These are phyloP conservation scores for Lepidium didymum DNA, from an alignment of 345 rosid species.

Conservation along the genomic window DNA sequence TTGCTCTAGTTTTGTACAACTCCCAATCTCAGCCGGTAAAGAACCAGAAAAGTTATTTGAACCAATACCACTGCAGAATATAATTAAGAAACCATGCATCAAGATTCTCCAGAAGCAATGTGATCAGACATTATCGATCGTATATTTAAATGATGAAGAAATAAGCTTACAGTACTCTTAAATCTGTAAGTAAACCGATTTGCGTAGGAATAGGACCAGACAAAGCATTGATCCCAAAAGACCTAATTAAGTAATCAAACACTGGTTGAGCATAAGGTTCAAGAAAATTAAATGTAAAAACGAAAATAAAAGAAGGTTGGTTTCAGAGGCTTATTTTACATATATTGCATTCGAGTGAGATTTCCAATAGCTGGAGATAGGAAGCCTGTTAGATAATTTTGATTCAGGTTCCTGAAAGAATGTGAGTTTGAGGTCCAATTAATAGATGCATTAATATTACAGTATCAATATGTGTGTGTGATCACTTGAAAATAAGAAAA, in stretches of 20 bases:
- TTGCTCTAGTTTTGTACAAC: constrained; percentile 35
- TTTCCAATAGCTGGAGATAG: constrained; percentile 27
- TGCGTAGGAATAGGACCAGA: constrained; percentile 65
- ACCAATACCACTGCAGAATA: constrained; percentile 31
- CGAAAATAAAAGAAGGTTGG: background rate
- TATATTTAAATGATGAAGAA: background rate
- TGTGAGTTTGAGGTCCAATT: background rate
- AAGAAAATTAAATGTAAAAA: too few relatives aligned
- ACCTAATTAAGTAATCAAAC: constrained; percentile 28
- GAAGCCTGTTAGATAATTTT: constrained; percentile 24
- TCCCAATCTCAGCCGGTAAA: constrained; percentile 59
- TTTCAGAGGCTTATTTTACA: constrained; percentile 37
- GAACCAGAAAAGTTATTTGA: constrained; percentile 65
- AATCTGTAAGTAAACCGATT: constrained; percentile 52
- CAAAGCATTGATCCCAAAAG: constrained; percentile 41
- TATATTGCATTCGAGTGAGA: constrained; percentile 37
- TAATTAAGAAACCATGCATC: background rate
- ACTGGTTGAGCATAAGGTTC: background rate
- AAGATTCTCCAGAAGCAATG: background rate
- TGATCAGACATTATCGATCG: background rate
- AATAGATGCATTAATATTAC: too few relatives aligned
- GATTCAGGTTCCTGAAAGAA: constrained; percentile 24
- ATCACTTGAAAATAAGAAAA: too few relatives aligned
- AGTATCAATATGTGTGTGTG: background rate
- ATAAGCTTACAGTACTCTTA: constrained; percentile 40